A percentile compares a stretch with the other conserved stretches of the same genome.
Conservation (phyloP, 441 rosid genomes). For the Jatropha podagrica region DNA sequence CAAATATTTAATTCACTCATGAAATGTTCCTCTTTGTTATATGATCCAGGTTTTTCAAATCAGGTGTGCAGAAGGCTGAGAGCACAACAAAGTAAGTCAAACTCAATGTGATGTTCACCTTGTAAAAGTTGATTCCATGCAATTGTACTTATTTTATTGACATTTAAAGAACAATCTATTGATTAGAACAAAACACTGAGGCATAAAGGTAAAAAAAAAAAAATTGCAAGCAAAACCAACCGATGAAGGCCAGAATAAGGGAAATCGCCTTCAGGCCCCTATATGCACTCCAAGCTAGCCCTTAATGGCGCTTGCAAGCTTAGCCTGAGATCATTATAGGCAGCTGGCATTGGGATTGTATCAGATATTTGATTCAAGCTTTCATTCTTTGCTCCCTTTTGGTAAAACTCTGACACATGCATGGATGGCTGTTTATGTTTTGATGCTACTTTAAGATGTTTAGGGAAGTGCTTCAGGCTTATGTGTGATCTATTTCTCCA, state of each 20-base stretch:
- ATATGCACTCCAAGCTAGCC: neutral
- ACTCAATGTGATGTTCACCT: neutral
- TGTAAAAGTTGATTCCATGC: too few species aligned
- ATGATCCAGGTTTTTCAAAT: constrained; percentile 58
- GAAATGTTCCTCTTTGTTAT: constrained; percentile 19
- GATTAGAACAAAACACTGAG: too few species aligned
- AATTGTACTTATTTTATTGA: too few species aligned
- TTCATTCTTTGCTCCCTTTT: neutral
- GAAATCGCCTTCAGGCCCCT: neutral
- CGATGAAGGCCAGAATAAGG: too few species aligned
- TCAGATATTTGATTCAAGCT: neutral
- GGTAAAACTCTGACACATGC: neutral
- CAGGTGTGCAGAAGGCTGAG: constrained; percentile 72
- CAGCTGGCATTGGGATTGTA: neutral
- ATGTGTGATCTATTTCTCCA: neutral
- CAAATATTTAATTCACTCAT: constrained; percentile 16
- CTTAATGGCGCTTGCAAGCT: neutral
- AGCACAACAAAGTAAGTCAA: constrained; percentile 51
- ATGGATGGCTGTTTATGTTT: neutral
- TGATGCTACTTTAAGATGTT: neutral
- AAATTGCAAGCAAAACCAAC: too few species aligned
- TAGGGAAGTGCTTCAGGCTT: neutral
- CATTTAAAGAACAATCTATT: too few species aligned
- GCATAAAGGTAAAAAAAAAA: too few species aligned
- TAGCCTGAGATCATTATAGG: neutral